Conservation (phyloP, 2,329 filamentous ascomycete species). For the Aciculosporium take region DNA sequence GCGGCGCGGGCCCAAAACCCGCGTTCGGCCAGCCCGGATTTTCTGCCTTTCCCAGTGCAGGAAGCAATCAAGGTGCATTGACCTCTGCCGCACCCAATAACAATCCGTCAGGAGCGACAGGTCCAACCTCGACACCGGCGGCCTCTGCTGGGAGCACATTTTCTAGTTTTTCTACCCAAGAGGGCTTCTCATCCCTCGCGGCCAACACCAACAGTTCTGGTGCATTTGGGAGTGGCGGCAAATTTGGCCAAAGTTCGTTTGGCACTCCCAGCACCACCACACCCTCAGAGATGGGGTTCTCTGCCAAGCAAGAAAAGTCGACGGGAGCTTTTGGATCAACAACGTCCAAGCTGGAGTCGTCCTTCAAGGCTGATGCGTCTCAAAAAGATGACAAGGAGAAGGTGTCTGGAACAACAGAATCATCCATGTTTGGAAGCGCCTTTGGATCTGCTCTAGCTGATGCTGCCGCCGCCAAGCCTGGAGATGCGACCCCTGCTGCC, state of each 20-base stretch:
- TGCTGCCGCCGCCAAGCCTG: slow-evolving; percentile 27
- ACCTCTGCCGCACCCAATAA: slow-evolving; percentile 14
- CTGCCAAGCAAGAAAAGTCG: slow-evolving; percentile 16
- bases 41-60: slow-evolving; percentile 24
- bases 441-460: slow-evolving; percentile 46
- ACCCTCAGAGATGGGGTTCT: slow-evolving; percentile 14
- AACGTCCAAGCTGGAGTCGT: slow-evolving; percentile 53
- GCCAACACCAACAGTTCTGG: slow-evolving; percentile 20
- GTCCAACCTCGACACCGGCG: slow-evolving; percentile 16
- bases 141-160: slow-evolving; percentile 34
- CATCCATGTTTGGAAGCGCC: slow-evolving; percentile 43
- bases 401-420: slow-evolving; percentile 24
- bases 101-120: slow-evolving; percentile 1
- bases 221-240: slow-evolving; percentile 23
- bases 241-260: slow-evolving; percentile 23
- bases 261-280: slow-evolving; percentile 10
- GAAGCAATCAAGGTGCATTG: slow-evolving; percentile 22
- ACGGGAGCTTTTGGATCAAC: slow-evolving; percentile 30
- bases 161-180: slow-evolving; percentile 37
- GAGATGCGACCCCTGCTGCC: slow-evolving; percentile 18
- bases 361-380: slow-evolving; percentile 50
- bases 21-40: slow-evolving; percentile 44
- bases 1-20: slow-evolving; percentile 17
- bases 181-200: slow-evolving; percentile 39
- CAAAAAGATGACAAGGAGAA: slow-evolving; percentile 45